Evolutionary conservation across 1,284 basidiomycete genomes (phyloP).

Genomic region (Calocybe gambosa): DNA sequence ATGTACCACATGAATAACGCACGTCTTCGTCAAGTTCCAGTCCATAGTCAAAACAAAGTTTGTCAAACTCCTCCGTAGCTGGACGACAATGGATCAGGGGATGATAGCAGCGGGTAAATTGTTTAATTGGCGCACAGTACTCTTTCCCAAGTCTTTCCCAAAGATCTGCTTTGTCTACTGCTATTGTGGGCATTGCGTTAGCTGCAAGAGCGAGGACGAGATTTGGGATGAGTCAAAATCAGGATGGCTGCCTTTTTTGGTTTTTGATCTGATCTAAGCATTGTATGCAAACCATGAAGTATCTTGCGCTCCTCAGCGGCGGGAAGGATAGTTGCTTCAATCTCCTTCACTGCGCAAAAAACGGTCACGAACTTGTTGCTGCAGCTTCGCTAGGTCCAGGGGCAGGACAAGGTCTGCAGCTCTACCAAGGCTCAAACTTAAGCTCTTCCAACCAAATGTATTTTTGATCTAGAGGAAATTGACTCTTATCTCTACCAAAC

Average conservation of each 20-base stretch:
- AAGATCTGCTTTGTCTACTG: conserved; percentile 93
- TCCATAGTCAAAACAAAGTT: conserved; percentile 96
- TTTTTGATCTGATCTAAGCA: neutral
- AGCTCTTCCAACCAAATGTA: conserved; percentile 17
- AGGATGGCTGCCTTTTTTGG: conserved; percentile 15
- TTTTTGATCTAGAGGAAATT: conserved; percentile 74
- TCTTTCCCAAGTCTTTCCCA: conserved; percentile 81
- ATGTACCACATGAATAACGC: conserved; percentile 26
- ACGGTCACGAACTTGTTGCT: conserved; percentile 87
- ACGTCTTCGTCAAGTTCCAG: conserved; percentile 98
- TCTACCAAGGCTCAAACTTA: conserved; percentile 13
- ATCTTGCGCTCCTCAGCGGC: conserved; percentile 92
- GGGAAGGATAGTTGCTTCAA: conserved; percentile 99
- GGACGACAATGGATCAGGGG: conserved; percentile 19
- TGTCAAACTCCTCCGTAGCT: conserved; percentile 94
- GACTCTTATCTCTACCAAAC: conserved; percentile 99
- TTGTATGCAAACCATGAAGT: conserved; percentile 69
- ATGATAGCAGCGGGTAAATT: conserved; percentile 10
- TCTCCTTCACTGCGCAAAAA: conserved; percentile 80
- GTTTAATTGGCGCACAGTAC: conserved; percentile 58
- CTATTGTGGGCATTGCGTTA: conserved; percentile 82
- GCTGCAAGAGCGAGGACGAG: conserved; percentile 1
- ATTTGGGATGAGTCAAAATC: conserved; percentile 20
- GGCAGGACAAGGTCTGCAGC: conserved; percentile 69
- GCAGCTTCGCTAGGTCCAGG: conserved; percentile 86